Base-by-base conservation (phyloP, 257 asterid species). In the Scutellaria barbata region DNA sequence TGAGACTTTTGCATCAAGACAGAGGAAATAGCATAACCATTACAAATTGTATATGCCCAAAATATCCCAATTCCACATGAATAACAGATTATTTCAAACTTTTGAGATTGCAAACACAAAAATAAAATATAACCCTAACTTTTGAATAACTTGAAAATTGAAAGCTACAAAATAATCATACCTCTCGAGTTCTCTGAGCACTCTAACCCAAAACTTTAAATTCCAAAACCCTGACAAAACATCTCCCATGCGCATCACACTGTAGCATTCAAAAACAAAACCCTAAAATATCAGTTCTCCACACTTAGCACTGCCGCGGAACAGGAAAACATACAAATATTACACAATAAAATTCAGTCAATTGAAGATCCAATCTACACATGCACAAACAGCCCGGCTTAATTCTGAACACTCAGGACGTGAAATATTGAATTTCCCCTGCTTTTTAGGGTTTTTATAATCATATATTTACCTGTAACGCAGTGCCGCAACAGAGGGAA, bases 171-270 rank as follows among this genome's bases (percentile, higher is more conserved):
- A n/a, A 66, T 8, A 70, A 52, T 20, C 17, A 68, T 78, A 90
- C 95, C 95, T 81, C 79, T 54, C 55, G 22, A 77, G 72, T 74
- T 41, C 54, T 77, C 52, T 6, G 56, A 76, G 69, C 73, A 63
- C 72, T 58, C 77, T 62, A 80, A 70, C 82, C 71, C 80, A 45
- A 55, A 45, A 60, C 81, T 68, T 76, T 57, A 80, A 50, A 77
- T 73, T 74, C 83, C 84, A 77, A 80, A 82, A 78, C 89, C 83
- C 85, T 68, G 86, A 67, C 82, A 77, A 62, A 78, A 77, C 81
- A 88, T 70, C 86, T 67, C 90, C 92, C 89, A 84, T 81, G 82
- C 85, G 86, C 80, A 86, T 84, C 83, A 75, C 88, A 85, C 91
- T 91, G 90, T 79, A 69, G 66, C 88, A 84, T 81, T 65, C 68